Evolutionary conservation across 768 basidiomycete genomes (phyloP), one percentile per base, ranked within the genome.

Genomic region (Mrakia hoshinonis): DNA sequence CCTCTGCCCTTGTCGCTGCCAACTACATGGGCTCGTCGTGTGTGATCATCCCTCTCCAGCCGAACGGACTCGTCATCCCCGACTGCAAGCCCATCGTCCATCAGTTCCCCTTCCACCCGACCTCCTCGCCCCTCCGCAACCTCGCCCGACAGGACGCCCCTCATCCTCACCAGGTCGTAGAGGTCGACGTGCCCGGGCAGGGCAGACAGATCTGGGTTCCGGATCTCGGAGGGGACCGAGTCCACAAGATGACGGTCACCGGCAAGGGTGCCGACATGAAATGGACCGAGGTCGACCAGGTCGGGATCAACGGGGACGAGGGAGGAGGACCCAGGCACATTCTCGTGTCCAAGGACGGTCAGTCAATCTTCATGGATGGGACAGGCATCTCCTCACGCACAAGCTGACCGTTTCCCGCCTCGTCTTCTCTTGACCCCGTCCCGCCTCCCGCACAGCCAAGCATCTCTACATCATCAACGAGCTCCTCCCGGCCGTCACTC

Each of bases 251-350:
- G 9, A 67, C 39, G 36, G 12, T 73, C 2, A 24, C n/a, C 9
- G 62, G 31, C n/a, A 49, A 68, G 29, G 60, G 46, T 2, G 58
- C 47, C 4, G 29, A n/a, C 15, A 26, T 72, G 43, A 61, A 38
- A 29, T 73, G 67, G 67, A 43, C 36, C 20, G 29, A 62, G 24
- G 47, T 63, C 31, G 72, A 73, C 13, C 46, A 47, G 12, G 55
- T 39, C 6, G 52, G 34, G 46, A 39, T 72, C 36, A 60, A 54
- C 10, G 70, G 70, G 11, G 70, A 72, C 12, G 72, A 73, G 52
- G 72, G 72, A 43, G 72, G 72, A 12, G 72, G 72, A 36, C 67
- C 67, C 39, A 39, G 72, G 29, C 72, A 73, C 48, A 68, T 73
- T 9, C 36, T 54, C 31, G 72, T 68, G 4, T 54, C 54, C 12